Conservation (phyloP, 805 yeast genomes). For the Dipodascopsis uninucleata region DNA sequence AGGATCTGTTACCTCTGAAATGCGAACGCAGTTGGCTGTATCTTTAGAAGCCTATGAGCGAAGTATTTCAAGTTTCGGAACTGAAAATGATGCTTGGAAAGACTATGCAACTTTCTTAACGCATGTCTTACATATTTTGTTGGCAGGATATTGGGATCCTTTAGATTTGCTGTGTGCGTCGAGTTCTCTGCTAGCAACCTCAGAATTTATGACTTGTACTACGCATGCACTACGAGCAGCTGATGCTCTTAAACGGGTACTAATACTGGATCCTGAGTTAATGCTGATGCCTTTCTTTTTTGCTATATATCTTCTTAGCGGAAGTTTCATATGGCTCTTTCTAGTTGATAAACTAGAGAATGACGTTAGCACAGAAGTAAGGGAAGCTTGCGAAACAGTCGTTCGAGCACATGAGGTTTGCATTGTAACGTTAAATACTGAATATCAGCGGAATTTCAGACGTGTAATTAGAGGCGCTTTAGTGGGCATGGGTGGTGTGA, state of each 20-base stretch:
- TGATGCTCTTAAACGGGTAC: constrained; percentile 29
- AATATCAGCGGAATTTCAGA: constrained; percentile 34
- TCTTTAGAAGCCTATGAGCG: constrained; percentile 11
- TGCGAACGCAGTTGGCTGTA: constrained; percentile 8
- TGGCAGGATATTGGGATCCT: constrained; percentile 35
- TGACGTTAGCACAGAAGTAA: constrained; percentile 28
- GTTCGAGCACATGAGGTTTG: constrained; percentile 37
- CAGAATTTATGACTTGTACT: constrained; percentile 28
- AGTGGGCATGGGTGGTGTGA: constrained; percentile 31
- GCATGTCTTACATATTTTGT: constrained; percentile 32
- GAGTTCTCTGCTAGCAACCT: constrained; percentile 23
- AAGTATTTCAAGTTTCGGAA: constrained; percentile 1
- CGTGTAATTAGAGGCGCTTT: constrained; percentile 35
- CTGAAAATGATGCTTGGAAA: constrained; percentile 14
- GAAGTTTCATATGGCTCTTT: constrained; percentile 31
- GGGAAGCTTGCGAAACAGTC: constrained; percentile 33
- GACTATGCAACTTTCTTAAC: constrained; percentile 18
- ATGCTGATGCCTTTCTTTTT: constrained; percentile 35
- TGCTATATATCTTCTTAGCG: constrained; percentile 34
- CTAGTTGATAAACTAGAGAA: constrained; percentile 31
- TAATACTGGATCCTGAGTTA: constrained; percentile 32
- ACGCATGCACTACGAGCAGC: constrained; percentile 32
- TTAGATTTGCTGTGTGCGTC: constrained; percentile 30
- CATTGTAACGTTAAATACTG: constrained; percentile 33
- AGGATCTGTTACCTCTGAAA: constrained; percentile 2